phyloP scores from a whole-genome alignment of 805 yeast genomes.

The Candida namnaoensis region DNA sequence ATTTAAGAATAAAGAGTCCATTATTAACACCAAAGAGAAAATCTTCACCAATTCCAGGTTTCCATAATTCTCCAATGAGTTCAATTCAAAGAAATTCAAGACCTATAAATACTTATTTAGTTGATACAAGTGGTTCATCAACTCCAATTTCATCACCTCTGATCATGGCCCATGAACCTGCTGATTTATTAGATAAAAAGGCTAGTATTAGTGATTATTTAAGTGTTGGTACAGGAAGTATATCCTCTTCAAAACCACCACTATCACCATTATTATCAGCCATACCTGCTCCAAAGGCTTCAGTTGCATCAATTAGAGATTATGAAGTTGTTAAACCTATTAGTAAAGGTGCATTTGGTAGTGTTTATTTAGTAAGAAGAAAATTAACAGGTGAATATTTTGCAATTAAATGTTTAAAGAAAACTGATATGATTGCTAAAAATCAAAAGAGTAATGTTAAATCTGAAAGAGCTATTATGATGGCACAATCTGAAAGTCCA shows the following conservation, averaged over 20 bases:
- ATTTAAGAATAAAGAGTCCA: slow-evolving; percentile 19
- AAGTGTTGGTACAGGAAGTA: slow-evolving; percentile 6
- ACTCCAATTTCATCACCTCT: slow-evolving; percentile 56
- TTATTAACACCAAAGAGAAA: slow-evolving; percentile 21
- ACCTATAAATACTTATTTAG: neutral
- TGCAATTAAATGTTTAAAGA: slow-evolving; percentile 87
- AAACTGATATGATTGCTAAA: slow-evolving; percentile 94
- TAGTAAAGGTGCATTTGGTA: slow-evolving; percentile 96
- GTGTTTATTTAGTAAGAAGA: slow-evolving; percentile 80
- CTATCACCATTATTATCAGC: slow-evolving; percentile 75
- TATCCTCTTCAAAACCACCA: slow-evolving; percentile 44
- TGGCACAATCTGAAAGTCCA: slow-evolving; percentile 90
- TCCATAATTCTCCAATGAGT: slow-evolving; percentile 42
- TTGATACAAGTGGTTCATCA: slow-evolving; percentile 7
- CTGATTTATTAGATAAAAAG: slow-evolving; percentile 18
- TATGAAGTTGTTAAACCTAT: slow-evolving; percentile 89
- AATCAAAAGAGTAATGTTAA: slow-evolving; percentile 93
- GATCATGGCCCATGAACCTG: slow-evolving; percentile 36
- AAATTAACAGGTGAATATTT: slow-evolving; percentile 88
- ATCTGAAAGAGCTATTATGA: slow-evolving; percentile 95
- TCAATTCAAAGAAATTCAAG: slow-evolving; percentile 46
- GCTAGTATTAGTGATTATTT: slow-evolving; percentile 14
- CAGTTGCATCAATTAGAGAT: slow-evolving; percentile 70
- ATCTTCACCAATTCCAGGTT: slow-evolving; percentile 15
- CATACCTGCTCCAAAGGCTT: slow-evolving; percentile 42